A percentile compares a stretch with the other conserved stretches of the same genome.
Evolutionary conservation across 1,284 basidiomycete genomes (phyloP).

Genomic region (Phellinidium pouzarii): DNA sequence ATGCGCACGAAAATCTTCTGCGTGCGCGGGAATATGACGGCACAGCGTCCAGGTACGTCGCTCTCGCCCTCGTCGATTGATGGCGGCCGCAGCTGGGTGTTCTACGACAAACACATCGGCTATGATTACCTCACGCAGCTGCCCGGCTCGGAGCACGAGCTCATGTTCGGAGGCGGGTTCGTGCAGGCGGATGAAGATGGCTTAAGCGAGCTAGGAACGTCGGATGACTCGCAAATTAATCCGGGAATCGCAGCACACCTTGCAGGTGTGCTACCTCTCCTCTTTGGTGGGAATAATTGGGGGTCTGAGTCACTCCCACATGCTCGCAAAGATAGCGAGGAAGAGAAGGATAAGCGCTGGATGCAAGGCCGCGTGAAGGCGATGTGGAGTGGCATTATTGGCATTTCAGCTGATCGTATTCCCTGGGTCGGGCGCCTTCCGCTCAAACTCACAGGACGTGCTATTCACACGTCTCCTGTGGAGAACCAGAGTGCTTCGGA

Average conservation of each 20-base stretch:
- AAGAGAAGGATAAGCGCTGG: constrained; percentile 20
- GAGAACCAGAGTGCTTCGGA: constrained; percentile 19
- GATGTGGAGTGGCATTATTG: constrained; percentile 57
- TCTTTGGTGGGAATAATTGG: constrained; percentile 39
- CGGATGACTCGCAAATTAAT: constrained; percentile 40
- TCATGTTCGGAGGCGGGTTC: constrained; percentile 58
- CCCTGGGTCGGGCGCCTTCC: constrained; percentile 56
- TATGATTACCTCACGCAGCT: constrained; percentile 76
- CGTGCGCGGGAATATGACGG: constrained; percentile 57
- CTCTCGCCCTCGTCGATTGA: constrained; percentile 26
- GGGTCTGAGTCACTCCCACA: constrained; percentile 25
- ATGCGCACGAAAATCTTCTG: constrained; percentile 34
- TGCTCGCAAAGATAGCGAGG: neutral
- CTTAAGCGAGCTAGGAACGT: constrained; percentile 34
- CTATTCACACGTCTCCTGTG: constrained; percentile 19
- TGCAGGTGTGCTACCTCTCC: constrained; percentile 37
- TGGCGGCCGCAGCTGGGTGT: constrained; percentile 48
- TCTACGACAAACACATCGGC: constrained; percentile 41
- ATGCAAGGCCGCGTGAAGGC: constrained; percentile 38
- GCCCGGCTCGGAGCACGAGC: constrained; percentile 39
- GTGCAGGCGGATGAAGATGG: constrained; percentile 27
- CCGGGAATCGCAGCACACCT: constrained; percentile 39
- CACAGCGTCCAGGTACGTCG: constrained; percentile 46
- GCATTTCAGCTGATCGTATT: constrained; percentile 41
- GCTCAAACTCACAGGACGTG: constrained; percentile 29